Conservation (phyloP, 2,329 filamentous ascomycete genomes). For the Calonectria crousiana region DNA sequence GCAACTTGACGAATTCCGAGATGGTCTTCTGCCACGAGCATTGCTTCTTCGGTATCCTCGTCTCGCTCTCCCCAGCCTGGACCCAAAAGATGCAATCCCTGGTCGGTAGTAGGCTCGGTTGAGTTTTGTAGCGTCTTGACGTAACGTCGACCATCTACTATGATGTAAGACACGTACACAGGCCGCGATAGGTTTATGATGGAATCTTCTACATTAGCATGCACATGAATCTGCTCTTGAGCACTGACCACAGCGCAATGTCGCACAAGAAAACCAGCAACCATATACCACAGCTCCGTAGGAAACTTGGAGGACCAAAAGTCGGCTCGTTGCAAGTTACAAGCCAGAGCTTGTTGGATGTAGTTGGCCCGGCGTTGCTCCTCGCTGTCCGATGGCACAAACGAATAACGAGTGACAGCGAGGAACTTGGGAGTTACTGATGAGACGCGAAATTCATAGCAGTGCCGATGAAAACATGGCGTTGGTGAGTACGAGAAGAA, state of each 20-base stretch:
- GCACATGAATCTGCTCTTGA: constrained; percentile 18
- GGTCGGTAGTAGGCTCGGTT: background rate
- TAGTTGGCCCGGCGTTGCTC: constrained; percentile 26
- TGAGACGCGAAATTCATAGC: constrained; percentile 22
- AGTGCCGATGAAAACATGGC: constrained; percentile 21
- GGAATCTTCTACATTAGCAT: constrained; percentile 1
- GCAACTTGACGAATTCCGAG: constrained; percentile 21
- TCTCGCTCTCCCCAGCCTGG: background rate
- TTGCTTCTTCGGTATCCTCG: background rate
- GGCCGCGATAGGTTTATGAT: constrained; percentile 11
- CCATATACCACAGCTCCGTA: constrained; percentile 23
- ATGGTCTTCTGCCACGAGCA: constrained; percentile 27
- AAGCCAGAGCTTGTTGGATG: constrained; percentile 17
- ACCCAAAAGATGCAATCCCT: constrained; percentile 1
- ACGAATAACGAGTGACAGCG: constrained; percentile 21
- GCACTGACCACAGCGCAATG: constrained; percentile 16
- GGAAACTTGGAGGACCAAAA: constrained; percentile 24
- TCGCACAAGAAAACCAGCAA: constrained; percentile 18
- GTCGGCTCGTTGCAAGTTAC: constrained; percentile 10
- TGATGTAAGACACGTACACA: constrained; percentile 20
- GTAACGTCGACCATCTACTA: constrained; percentile 23
- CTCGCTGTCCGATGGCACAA: constrained; percentile 14
- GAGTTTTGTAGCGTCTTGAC: constrained; percentile 18
- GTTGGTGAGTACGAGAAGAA: constrained; percentile 1
- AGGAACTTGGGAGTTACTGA: constrained; percentile 22